Evolutionary conservation across 2,329 filamentous ascomycete genomes (phyloP).

Genomic region (Xylariaceae sp.): DNA sequence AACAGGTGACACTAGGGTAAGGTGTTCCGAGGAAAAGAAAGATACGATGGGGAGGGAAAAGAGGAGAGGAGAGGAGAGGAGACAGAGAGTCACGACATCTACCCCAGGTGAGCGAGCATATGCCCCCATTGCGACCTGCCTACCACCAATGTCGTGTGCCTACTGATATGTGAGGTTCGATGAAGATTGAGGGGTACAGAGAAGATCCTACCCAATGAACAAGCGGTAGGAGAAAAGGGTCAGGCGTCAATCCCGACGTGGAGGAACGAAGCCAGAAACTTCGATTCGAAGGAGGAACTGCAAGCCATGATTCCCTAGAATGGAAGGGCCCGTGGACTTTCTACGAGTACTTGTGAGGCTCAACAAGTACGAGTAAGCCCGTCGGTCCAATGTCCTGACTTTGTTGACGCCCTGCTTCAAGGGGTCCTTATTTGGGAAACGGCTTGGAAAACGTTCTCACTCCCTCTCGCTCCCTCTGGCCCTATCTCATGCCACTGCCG

Average conservation of each 20-base stretch:
- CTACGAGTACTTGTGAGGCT: slow-evolving; percentile 15
- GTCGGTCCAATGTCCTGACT: background rate
- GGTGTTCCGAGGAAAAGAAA: background rate
- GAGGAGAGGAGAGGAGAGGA: background rate
- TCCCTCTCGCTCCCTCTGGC: background rate
- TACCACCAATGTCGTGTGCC: background rate
- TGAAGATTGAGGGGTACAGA: background rate
- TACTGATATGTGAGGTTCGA: background rate
- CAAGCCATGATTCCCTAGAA: slow-evolving; percentile 13
- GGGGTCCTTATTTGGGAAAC: slow-evolving; percentile 14
- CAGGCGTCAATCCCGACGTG: background rate
- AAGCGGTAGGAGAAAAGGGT: background rate
- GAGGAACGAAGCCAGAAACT: background rate
- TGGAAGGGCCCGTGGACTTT: slow-evolving; percentile 13
- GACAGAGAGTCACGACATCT: background rate
- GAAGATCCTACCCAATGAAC: background rate
- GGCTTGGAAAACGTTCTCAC: background rate
- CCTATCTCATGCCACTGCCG: background rate
- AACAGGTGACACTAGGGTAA: background rate
- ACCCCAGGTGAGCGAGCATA: background rate
- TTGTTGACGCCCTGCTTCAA: background rate
- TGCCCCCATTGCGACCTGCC: background rate
- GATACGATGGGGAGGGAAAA: background rate
- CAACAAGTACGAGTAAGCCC: background rate
- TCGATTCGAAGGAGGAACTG: slow-evolving; percentile 1